Conservation (phyloP, 176 grass and related monocot genomes). For the Bolboschoenus planiculmis region DNA sequence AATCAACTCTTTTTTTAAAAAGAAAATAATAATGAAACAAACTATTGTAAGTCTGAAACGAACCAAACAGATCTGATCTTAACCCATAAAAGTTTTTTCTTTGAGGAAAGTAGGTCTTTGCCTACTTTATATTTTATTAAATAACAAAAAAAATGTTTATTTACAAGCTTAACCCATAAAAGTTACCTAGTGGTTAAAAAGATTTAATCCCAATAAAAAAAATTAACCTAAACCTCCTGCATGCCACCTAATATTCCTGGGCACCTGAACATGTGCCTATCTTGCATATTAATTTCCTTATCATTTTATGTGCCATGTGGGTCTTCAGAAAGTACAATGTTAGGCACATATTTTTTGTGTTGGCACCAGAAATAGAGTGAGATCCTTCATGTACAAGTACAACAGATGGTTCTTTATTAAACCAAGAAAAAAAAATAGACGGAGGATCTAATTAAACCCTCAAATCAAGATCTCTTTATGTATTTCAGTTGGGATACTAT, state of each 20-base stretch:
- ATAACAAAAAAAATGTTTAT: too few species aligned
- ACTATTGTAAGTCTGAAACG: not conserved
- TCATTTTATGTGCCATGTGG: not conserved
- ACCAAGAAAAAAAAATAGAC: not conserved
- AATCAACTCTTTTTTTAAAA: not conserved
- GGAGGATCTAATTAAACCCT: not conserved
- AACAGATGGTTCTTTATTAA: not conserved
- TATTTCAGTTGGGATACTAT: not conserved
- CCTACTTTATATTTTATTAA: too few species aligned
- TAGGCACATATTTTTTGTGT: not conserved
- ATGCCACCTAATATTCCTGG: not conserved
- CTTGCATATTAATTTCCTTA: not conserved
- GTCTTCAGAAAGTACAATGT: not conserved
- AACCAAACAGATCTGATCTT: not conserved
- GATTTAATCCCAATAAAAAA: too few species aligned
- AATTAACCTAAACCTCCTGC: not conserved
- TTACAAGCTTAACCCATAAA: not conserved
- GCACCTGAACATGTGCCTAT: not conserved
- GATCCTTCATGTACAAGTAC: not conserved
- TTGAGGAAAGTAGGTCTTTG: too few species aligned
- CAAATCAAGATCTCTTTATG: not conserved
- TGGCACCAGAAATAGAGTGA: not conserved
- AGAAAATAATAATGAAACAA: not conserved
- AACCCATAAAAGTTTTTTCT: not conserved
- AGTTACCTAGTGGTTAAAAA: not conserved